Conservation (phyloP, 345 rosid genomes). For the Salix dunnii region DNA sequence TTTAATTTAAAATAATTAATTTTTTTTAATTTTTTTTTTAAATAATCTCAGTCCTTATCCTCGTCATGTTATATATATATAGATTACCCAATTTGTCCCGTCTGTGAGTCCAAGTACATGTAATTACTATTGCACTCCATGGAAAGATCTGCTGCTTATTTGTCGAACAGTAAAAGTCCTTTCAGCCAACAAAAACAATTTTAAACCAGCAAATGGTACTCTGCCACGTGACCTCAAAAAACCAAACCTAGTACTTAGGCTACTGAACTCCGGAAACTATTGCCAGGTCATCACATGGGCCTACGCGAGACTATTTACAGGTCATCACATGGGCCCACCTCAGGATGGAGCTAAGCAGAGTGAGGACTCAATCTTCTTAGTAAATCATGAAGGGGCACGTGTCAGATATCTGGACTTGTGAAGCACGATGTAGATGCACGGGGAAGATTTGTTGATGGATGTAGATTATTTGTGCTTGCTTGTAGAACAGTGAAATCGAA, state of each 20-base stretch:
- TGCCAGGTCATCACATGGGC: conserved; percentile 14
- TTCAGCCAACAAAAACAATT: not conserved
- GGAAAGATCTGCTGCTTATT: no score
- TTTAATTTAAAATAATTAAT: no score
- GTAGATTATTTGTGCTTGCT: not conserved
- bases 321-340: no score
- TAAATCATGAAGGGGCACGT: conserved; percentile 11
- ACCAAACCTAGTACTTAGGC: conserved; percentile 2
- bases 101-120: no score
- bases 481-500: conserved; percentile 23
- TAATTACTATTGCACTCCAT: no score
- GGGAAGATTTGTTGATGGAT: conserved; percentile 19
- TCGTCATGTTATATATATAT: no score
- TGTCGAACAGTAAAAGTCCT: not conserved
- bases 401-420: conserved; percentile 17
- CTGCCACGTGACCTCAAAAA: conserved; percentile 3
- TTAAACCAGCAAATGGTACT: not conserved
- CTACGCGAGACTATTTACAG: not conserved
- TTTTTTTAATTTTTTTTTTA: no score
- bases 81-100: no score
- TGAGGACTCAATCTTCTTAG: not conserved
- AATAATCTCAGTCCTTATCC: no score
- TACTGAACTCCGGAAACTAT: conserved; percentile 16
- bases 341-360: not conserved
- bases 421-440: conserved; percentile 16